These are phyloP conservation scores for Penicillium turbatum DNA, from an alignment of 495 filamentous ascomycete genomes.

Conservation along the genomic window DNA sequence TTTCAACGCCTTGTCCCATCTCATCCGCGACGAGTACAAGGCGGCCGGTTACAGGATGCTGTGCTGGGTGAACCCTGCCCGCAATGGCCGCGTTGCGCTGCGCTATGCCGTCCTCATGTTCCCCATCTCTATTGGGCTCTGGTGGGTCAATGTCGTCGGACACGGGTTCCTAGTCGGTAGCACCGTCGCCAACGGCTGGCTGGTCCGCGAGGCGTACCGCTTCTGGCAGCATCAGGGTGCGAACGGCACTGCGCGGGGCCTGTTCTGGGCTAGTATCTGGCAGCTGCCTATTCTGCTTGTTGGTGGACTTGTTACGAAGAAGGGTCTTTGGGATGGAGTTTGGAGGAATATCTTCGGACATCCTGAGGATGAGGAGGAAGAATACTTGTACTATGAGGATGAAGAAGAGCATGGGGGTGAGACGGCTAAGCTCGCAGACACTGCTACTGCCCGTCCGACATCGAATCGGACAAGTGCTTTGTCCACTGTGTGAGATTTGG, in stretches of 20 bases:
- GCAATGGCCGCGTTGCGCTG: slow-evolving; percentile 80
- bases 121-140: slow-evolving; percentile 79
- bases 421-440: not conserved
- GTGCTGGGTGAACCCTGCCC: slow-evolving; percentile 76
- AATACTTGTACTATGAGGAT: slow-evolving; percentile 40
- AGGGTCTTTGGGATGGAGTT: slow-evolving; percentile 83
- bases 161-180: slow-evolving; percentile 81
- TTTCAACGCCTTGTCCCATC: slow-evolving; percentile 88
- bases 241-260: slow-evolving; percentile 72
- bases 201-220: slow-evolving; percentile 70
- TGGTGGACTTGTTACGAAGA: slow-evolving; percentile 89
- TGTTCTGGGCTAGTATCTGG: slow-evolving; percentile 99
- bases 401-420: slow-evolving; percentile 23
- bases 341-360: slow-evolving; percentile 63
- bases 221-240: slow-evolving; percentile 79
- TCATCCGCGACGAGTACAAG: slow-evolving; percentile 85
- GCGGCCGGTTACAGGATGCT: slow-evolving; percentile 88
- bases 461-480: slow-evolving; percentile 14
- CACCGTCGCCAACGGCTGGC: slow-evolving; percentile 78
- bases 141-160: slow-evolving; percentile 79
- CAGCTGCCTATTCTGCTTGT: slow-evolving; percentile 89
- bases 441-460: not conserved
- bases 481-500: slow-evolving; percentile 11
- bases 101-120: slow-evolving; percentile 85
- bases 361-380: slow-evolving; percentile 42